phyloP scores from a whole-genome alignment of 2,329 filamentous ascomycete species.

The Colletotrichum simmondsii region DNA sequence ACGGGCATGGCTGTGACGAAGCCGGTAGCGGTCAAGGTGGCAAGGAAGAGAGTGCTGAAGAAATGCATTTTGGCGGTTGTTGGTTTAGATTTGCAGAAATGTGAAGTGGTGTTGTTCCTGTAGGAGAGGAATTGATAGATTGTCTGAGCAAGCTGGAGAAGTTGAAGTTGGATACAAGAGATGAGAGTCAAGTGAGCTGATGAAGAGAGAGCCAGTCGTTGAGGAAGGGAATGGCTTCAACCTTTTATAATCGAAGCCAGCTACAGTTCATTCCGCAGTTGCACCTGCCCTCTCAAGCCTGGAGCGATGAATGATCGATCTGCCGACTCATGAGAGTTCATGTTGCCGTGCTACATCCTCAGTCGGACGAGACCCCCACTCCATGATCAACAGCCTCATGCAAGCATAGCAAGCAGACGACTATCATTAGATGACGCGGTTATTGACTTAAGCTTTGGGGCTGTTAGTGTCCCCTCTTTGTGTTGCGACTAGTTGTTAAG shows the following conservation, averaged over 20 bases:
- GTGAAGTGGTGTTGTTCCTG: not conserved
- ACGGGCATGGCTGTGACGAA: not conserved
- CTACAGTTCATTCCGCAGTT: not conserved
- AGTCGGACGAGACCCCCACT: not conserved
- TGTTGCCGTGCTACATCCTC: not conserved
- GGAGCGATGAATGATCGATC: not conserved
- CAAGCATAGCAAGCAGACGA: not conserved
- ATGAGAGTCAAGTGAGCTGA: not conserved
- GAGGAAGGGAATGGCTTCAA: not conserved
- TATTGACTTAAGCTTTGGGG: not conserved
- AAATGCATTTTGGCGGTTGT: conserved; percentile 3
- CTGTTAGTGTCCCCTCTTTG: not conserved
- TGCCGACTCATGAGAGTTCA: not conserved
- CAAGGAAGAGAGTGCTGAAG: not conserved
- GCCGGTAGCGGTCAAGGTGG: not conserved
- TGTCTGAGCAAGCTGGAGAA: not conserved
- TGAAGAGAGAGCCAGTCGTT: not conserved
- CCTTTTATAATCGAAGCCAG: not conserved
- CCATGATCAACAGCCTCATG: not conserved
- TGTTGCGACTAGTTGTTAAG: not conserved
- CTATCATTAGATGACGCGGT: not conserved
- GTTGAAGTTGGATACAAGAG: not conserved
- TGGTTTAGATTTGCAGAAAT: not conserved
- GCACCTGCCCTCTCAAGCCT: not conserved
- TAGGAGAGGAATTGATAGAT: not conserved